These are phyloP conservation scores for Fusarium palustre DNA, from an alignment of 2,329 filamentous ascomycete species.

Conservation along the genomic window DNA sequence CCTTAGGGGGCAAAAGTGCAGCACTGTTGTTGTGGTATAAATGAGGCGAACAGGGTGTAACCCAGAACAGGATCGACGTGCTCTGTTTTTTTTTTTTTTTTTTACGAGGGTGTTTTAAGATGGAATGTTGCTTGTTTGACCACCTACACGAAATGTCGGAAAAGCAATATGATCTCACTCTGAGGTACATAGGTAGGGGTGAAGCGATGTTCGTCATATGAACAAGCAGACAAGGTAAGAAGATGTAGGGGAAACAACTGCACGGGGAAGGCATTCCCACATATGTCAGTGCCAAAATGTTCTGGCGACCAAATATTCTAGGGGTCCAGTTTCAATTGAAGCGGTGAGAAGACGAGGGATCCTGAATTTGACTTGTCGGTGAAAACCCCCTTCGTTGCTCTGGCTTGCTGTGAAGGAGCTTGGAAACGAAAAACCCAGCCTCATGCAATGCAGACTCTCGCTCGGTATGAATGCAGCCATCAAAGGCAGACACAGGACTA, in stretches of 20 bases:
- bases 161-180: constrained; percentile 28
- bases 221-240: neutral
- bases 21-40: constrained; percentile 9
- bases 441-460: constrained; percentile 16
- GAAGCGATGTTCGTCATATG: constrained; percentile 28
- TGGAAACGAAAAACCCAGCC: constrained; percentile 9
- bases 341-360: constrained; percentile 25
- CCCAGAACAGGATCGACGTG: constrained; percentile 29
- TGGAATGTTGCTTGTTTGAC: constrained; percentile 17
- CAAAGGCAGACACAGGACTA: constrained; percentile 29
- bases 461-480: constrained; percentile 23
- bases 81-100: neutral
- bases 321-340: constrained; percentile 17
- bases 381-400: constrained; percentile 12
- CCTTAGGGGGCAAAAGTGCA: neutral
- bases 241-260: neutral
- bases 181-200: constrained; percentile 14
- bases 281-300: neutral
- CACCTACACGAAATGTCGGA: constrained; percentile 20
- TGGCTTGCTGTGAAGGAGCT: neutral
- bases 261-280: neutral
- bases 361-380: constrained; percentile 23
- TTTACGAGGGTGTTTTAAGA: constrained; percentile 18
- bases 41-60: constrained; percentile 34
- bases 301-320: neutral